Evolutionary conservation across 768 basidiomycete species (phyloP), one percentile per base, ranked within the genome.

Genomic region (Austroboletus eburneus): DNA sequence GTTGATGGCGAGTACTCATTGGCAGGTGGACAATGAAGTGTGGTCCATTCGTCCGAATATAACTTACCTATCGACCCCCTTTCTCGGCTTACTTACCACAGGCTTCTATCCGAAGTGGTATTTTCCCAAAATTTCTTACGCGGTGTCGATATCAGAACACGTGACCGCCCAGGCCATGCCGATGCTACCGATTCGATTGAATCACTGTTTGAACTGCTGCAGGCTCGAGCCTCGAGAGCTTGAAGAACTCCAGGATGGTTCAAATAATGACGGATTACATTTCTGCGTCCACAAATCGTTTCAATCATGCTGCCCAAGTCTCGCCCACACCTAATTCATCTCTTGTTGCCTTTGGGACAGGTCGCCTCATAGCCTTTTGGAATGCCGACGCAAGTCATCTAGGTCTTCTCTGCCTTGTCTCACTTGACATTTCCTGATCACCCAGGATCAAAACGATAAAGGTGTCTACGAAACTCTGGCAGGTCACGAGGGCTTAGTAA

Each of bases 401-500:
- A 29, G 39, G 21, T 23, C 25, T 47, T 39, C 24, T 23, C 13
- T 23, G 5, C 12, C 9, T 40, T 33, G 9, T 25, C 20, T 32
- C 33, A 12, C 36, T 32, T 57, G 36, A 5, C 13, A 13, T 17
- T 16, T 35, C 34, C 17, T 32, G 8, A 25, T 13, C 27, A 27
- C 36, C 39, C 52, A 88, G 84, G 72, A 75, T 47, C 54, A 61
- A 14, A 44, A 55, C 10, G 78, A 80, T 53, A 62, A 61, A 37
- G 85, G 87, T 1, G 73, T 94, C 23, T 69, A 70, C 17, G 68
- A 75, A 45, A 94, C 91, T 1, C 73, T 97, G 6, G 77, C 83
- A 1, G 91, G 84, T 4, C 91, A 94, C 57, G 66, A 78, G 38
- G 81, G 80, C 9, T 59, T 79, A 16, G 78, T 98, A 18, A 92